Evolutionary conservation across 345 rosid genomes (phyloP).

Genomic region (Murraya koenigii): DNA sequence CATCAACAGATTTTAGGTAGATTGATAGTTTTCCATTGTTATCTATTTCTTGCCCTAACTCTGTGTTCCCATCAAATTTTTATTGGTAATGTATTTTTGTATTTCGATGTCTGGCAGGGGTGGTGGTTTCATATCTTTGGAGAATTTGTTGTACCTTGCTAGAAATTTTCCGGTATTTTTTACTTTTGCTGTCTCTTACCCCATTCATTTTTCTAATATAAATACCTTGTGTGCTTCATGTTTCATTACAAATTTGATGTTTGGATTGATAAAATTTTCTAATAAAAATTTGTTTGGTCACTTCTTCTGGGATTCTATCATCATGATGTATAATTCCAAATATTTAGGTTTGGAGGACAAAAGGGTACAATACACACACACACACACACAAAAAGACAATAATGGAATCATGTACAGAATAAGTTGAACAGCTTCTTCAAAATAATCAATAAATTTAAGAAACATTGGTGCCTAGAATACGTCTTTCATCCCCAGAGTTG

Average conservation of each 20-base stretch:
- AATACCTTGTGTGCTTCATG: neutral
- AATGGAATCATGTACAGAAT: neutral
- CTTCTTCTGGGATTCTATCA: neutral
- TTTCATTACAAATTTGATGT: neutral
- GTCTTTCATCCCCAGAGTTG: neutral
- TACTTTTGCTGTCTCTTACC: neutral
- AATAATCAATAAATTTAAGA: neutral
- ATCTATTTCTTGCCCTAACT: constrained; percentile 1
- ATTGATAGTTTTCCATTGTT: neutral
- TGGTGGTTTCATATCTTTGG: constrained; percentile 98
- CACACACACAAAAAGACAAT: too few relatives aligned
- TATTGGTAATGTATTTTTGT: neutral
- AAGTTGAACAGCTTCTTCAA: neutral
- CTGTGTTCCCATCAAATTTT: constrained; percentile 4
- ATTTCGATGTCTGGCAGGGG: constrained; percentile 61
- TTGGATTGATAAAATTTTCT: neutral
- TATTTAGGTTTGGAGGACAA: neutral
- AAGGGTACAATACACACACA: too few relatives aligned
- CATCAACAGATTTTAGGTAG: constrained; percentile 98
- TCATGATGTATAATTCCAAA: neutral
- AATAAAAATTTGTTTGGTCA: neutral
- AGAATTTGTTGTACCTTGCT: constrained; percentile 89
- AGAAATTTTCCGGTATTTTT: constrained; percentile 69
- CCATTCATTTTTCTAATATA: neutral
- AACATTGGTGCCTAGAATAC: neutral